These are phyloP conservation scores for Entomortierella parvispora DNA, from an alignment of 192 early-diverging fungal genomes.

Conservation along the genomic window DNA sequence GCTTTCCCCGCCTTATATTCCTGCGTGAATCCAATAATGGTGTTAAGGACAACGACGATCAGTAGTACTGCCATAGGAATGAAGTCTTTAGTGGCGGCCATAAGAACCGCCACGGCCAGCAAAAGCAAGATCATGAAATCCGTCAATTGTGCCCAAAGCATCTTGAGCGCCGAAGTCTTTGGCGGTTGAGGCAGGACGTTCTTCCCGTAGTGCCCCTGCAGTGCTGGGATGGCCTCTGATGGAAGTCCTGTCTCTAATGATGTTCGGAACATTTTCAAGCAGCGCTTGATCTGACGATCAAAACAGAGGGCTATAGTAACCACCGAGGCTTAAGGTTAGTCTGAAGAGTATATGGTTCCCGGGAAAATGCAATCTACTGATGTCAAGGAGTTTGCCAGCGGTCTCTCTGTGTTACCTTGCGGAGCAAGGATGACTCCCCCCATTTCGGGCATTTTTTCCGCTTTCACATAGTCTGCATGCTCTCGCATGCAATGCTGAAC, in stretches of 20 bases:
- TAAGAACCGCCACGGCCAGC: conserved; percentile 79
- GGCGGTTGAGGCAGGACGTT: conserved; percentile 88
- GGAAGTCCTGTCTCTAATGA: conserved; percentile 73
- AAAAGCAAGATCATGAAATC: conserved; percentile 96
- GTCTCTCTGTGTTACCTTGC: conserved; percentile 56
- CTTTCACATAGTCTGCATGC: conserved; percentile 53
- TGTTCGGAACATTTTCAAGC: conserved; percentile 87
- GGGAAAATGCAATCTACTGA: too few species aligned
- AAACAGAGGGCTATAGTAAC: conserved; percentile 88
- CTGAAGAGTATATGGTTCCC: too few species aligned
- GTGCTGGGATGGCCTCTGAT: conserved; percentile 59
- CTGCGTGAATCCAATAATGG: conserved; percentile 91
- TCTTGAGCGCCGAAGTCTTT: conserved; percentile 68
- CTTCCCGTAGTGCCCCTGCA: conserved; percentile 82
- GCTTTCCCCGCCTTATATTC: conserved; percentile 95
- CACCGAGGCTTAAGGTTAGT: too few species aligned
- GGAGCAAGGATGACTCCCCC: conserved; percentile 63
- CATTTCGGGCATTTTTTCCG: conserved; percentile 57
- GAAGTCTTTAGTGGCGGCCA: conserved; percentile 87
- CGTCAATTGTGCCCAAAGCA: conserved; percentile 86
- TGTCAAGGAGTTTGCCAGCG: background rate
- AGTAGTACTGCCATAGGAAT: conserved; percentile 69
- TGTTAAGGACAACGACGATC: conserved; percentile 83
- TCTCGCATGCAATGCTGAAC: conserved; percentile 78
- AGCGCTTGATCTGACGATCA: conserved; percentile 86